These are phyloP conservation scores for Cadophora sp. DNA, from an alignment of 2,329 filamentous ascomycete species.

Conservation along the genomic window DNA sequence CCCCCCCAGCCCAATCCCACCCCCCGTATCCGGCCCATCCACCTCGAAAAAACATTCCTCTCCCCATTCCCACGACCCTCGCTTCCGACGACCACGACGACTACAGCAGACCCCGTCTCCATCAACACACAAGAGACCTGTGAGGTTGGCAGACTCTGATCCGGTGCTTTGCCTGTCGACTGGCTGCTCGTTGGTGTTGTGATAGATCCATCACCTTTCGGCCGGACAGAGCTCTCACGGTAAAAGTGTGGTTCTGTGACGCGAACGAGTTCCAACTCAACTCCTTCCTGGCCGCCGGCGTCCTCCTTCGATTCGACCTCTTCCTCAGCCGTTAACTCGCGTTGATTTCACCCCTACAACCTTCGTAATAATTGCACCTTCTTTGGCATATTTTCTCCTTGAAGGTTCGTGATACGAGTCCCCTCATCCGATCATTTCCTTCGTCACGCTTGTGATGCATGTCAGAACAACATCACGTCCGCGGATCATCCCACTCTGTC, in stretches of 20 bases:
- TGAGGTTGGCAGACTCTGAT: conserved; percentile 35
- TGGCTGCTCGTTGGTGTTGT: conserved; percentile 31
- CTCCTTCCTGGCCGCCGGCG: conserved; percentile 61
- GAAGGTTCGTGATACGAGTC: conserved; percentile 42
- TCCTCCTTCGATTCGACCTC: conserved; percentile 52
- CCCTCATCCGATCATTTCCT: conserved; percentile 23
- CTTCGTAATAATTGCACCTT: conserved; percentile 45
- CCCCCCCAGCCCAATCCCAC: conserved; percentile 11
- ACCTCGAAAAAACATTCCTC: conserved; percentile 31
- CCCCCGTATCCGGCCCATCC: conserved; percentile 17
- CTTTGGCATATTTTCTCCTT: conserved; percentile 34
- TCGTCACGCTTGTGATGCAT: conserved; percentile 26
- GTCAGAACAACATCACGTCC: conserved; percentile 33
- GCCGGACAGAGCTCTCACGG: conserved; percentile 37
- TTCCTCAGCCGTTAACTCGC: conserved; percentile 50
- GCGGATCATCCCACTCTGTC: background rate
- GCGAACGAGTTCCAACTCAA: conserved; percentile 36
- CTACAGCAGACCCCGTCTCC: conserved; percentile 16
- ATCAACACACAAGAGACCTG: conserved; percentile 26
- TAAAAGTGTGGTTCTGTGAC: conserved; percentile 43
- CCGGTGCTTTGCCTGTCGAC: conserved; percentile 19
- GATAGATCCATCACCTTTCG: conserved; percentile 29
- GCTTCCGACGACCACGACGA: conserved; percentile 32
- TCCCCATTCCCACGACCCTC: conserved; percentile 36
- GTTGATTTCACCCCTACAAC: conserved; percentile 42